A percentile compares a stretch with the other conserved stretches of the same genome.
Conservation (phyloP, 805 yeast species). For the Scheffersomyces lignosus region DNA sequence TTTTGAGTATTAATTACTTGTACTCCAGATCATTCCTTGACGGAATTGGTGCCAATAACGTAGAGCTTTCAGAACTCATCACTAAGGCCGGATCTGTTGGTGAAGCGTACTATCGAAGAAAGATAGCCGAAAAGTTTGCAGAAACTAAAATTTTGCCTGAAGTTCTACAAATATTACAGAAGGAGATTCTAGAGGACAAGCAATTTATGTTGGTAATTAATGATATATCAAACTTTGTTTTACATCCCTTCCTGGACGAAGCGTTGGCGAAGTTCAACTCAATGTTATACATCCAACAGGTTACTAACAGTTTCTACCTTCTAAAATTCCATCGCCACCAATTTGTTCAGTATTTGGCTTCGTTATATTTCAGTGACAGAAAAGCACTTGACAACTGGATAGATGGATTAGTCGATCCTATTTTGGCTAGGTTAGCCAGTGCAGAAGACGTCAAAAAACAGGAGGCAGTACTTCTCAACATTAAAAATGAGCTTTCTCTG, state of each 20-base stretch:
- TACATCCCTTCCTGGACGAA: constrained; percentile 10
- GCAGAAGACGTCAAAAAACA: not conserved
- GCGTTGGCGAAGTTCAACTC: not conserved
- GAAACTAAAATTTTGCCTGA: not conserved
- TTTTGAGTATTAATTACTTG: constrained; percentile 10
- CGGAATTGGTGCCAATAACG: constrained; percentile 3
- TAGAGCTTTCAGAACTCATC: constrained; percentile 13
- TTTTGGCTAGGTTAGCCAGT: constrained; percentile 1
- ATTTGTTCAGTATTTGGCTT: constrained; percentile 22
- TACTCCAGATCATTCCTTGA: constrained; percentile 13
- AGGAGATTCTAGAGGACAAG: constrained; percentile 3
- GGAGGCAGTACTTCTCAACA: not conserved
- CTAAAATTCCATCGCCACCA: constrained; percentile 13
- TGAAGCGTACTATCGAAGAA: constrained; percentile 12
- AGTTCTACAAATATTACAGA: not conserved
- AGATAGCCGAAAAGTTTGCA: constrained; percentile 6
- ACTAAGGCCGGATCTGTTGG: constrained; percentile 17
- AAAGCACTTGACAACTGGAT: constrained; percentile 14
- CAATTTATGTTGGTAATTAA: constrained; percentile 15
- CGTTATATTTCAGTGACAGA: constrained; percentile 9
- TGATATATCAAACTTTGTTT: constrained; percentile 4
- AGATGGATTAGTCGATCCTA: constrained; percentile 5
- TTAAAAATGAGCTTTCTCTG: not conserved
- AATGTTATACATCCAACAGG: not conserved
- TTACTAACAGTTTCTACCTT: constrained; percentile 8